phyloP scores from a whole-genome alignment of 2,329 filamentous ascomycete species.

The Ophiostoma novo-ulmi region DNA sequence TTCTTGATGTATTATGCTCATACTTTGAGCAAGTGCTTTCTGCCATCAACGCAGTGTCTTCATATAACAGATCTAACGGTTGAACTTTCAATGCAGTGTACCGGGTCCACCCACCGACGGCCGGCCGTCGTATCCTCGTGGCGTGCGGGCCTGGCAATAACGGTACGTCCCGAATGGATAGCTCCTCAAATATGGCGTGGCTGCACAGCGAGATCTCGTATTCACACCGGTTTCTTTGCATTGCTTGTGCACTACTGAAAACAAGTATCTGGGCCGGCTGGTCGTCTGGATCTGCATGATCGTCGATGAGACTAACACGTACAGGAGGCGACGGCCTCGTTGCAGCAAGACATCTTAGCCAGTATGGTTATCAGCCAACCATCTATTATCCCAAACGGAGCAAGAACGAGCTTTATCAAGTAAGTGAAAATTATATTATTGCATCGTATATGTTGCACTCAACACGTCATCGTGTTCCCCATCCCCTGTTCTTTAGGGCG shows the following conservation, averaged over 20 bases:
- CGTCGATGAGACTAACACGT: background rate
- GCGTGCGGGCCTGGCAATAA: slow-evolving; percentile 85
- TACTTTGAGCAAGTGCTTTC: background rate
- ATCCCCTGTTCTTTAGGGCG: background rate
- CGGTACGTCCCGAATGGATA: slow-evolving; percentile 39
- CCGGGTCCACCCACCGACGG: slow-evolving; percentile 68
- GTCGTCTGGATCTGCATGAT: background rate
- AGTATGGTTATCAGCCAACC: slow-evolving; percentile 84
- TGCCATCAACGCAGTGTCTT: background rate
- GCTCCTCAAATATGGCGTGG: background rate
- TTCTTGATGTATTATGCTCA: background rate
- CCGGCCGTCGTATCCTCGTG: slow-evolving; percentile 70
- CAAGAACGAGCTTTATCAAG: slow-evolving; percentile 85
- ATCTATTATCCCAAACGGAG: slow-evolving; percentile 91
- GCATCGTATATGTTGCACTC: background rate
- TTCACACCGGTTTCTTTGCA: background rate
- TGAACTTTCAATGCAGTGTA: slow-evolving; percentile 56
- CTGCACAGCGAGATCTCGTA: background rate
- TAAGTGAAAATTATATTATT: slow-evolving; percentile 34
- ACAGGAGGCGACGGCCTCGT: slow-evolving; percentile 89
- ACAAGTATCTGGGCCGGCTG: background rate
- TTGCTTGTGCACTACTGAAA: background rate
- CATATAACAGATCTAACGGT: background rate
- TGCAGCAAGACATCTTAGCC: slow-evolving; percentile 81
- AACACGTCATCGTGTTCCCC: background rate